Percentiles rank a stretch among this genome's conserved stretches.
Evolutionary conservation across 371 early-diverging fungal species (phyloP).

Genomic region (Mortierella sp.): DNA sequence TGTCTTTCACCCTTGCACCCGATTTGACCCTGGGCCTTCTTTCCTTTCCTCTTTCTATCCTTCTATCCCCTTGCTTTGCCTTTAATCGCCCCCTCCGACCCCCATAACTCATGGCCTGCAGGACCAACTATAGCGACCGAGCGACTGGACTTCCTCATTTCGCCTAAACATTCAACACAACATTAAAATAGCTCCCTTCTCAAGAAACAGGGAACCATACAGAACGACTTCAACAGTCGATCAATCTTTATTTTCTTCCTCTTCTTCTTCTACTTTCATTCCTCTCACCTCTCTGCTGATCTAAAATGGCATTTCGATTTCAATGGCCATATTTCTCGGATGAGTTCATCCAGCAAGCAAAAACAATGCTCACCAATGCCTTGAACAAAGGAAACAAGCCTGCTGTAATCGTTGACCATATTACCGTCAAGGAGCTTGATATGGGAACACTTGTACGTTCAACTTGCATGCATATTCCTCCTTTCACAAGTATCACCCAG

Average conservation of each 20-base stretch:
- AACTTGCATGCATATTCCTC: not conserved
- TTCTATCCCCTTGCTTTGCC: not conserved
- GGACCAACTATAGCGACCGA: not conserved
- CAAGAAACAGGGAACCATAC: not conserved
- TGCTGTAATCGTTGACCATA: conserved; percentile 90
- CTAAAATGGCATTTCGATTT: conserved; percentile 93
- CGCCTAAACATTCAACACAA: not conserved
- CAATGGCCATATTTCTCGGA: conserved; percentile 93
- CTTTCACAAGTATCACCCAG: not conserved
- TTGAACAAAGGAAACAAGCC: conserved; percentile 94
- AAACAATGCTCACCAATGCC: conserved; percentile 86
- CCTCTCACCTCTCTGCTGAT: not conserved
- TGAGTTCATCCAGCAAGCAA: conserved; percentile 89
- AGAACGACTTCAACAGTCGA: conserved; percentile 41
- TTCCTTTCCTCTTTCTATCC: too few relatives aligned
- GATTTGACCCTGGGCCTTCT: too few relatives aligned
- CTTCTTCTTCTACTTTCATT: not conserved
- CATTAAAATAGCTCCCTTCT: not conserved
- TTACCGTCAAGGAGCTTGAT: conserved; percentile 90
- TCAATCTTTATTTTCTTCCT: not conserved
- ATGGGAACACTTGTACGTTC: conserved; percentile 89
- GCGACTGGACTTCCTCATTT: not conserved
- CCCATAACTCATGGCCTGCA: conserved; percentile 3
- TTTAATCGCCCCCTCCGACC: not conserved
- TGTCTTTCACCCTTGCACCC: too few relatives aligned